These are phyloP conservation scores for Arachis stenosperma DNA, from an alignment of 306 rosid species.

Conservation along the genomic window DNA sequence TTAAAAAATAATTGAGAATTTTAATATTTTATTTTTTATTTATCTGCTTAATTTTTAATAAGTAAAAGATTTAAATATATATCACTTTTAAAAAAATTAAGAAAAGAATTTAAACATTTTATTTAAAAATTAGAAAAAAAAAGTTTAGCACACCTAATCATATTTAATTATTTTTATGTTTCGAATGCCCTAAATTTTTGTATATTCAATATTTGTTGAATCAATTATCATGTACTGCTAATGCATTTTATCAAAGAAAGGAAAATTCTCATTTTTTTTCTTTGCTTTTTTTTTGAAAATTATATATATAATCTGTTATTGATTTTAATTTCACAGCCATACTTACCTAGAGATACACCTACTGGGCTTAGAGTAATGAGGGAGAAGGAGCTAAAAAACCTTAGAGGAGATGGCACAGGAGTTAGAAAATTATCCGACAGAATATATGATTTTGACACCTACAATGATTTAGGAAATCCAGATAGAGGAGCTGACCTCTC, in stretches of 20 bases:
- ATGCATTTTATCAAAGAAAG: background rate
- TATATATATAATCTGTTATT: conserved; percentile 3
- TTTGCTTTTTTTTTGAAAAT: background rate
- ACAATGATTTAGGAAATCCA: conserved; percentile 91
- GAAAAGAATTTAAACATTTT: too few species aligned
- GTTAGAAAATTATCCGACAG: conserved; percentile 66
- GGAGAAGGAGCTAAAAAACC: conserved; percentile 63
- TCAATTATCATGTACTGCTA: background rate
- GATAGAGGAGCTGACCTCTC: conserved; percentile 62
- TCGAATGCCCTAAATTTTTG: too few species aligned
- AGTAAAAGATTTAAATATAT: too few species aligned
- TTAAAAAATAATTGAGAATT: too few species aligned
- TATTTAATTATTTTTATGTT: too few species aligned
- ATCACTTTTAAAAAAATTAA: too few species aligned
- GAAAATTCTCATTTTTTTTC: background rate
- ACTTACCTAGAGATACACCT: conserved; percentile 76
- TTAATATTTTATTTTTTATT: too few species aligned
- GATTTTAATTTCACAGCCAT: conserved; percentile 60
- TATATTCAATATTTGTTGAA: too few species aligned
- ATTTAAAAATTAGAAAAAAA: too few species aligned
- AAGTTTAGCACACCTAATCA: too few species aligned
- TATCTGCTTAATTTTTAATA: too few species aligned
- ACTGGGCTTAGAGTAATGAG: conserved; percentile 65
- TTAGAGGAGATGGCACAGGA: conserved; percentile 74
- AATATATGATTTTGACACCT: conserved; percentile 68